phyloP scores from a whole-genome alignment of 1,139 yeast species.

The Kodamaea sp. region DNA sequence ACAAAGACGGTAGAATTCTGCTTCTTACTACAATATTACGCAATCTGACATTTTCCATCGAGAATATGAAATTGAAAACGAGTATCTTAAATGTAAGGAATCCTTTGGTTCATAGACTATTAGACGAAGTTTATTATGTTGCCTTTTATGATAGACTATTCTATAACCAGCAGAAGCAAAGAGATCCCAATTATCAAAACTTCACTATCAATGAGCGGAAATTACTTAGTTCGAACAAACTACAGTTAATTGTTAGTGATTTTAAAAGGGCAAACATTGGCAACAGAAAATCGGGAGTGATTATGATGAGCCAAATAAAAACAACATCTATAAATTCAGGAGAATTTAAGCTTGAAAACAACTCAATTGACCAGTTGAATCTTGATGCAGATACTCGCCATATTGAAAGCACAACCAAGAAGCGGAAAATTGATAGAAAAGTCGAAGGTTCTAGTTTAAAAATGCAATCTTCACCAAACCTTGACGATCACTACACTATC shows the following conservation, averaged over 20 bases:
- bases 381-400: background rate
- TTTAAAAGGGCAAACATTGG: constrained; percentile 8
- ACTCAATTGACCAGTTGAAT: background rate
- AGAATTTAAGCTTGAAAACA: background rate
- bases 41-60: constrained; percentile 21
- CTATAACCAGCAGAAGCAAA: constrained; percentile 9
- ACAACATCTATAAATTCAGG: background rate
- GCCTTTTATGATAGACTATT: constrained; percentile 27
- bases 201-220: background rate
- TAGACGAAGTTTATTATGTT: constrained; percentile 29
- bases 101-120: constrained; percentile 12
- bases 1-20: constrained; percentile 50
- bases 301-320: constrained; percentile 17
- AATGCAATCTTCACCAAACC: too few relatives aligned
- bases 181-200: background rate
- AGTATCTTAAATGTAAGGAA: constrained; percentile 11
- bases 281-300: constrained; percentile 13
- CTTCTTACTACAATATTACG: constrained; percentile 45
- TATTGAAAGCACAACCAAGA: too few relatives aligned
- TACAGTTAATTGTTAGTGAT: constrained; percentile 14
- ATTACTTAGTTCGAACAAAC: background rate
- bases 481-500: too few relatives aligned
- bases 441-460: too few relatives aligned
- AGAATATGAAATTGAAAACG: constrained; percentile 18
- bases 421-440: too few relatives aligned